Evolutionary conservation across 345 rosid species (phyloP), one percentile per base, ranked within the genome.

Genomic region (Gossypium herbaceum): DNA sequence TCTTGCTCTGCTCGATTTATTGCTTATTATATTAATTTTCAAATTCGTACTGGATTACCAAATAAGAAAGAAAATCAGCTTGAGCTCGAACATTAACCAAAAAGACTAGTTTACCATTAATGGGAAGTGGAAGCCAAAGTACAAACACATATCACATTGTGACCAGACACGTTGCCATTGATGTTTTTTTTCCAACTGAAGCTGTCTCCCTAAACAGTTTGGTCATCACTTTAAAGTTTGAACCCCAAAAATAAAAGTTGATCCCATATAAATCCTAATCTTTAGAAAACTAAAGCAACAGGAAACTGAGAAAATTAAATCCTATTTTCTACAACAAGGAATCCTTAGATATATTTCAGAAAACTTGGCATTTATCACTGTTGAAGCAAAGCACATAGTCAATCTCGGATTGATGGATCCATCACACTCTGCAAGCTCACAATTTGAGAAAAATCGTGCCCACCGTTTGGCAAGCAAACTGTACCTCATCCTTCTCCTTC

Each of bases 371-470:
- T 61, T 20, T 71, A 67, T 69, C 41, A 50, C 50, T 19, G 16
- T 66, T 20, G 41, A 80, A 39, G 62, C 72, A 69, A 68, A 71
- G 77, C 29, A 63, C 47, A 56, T 34, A 58, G 73, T 52, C 41
- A 52, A 72, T 64, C 74, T 27, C 27, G 68, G 67, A 64, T 25
- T 15, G 63, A 47, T 52, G n/a, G 58, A 73, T 73, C 71, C 67
- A 71, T 73, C 44, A 76, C 59, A 76, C 77, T 80, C 78, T 63
- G 75, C 70, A 27, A 75, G 78, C 78, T 63, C 77, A 59, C 65
- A 65, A 66, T 76, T 29, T 48, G 59, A 69, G 75, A 79, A 73
- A 61, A 77, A 65, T 78, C 74, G 39, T 10, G 58, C 71, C 57
- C 72, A 78, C 80, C 50, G 74, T 45, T 76, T 41, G 72, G 75